Percentiles rank a stretch among this genome's conserved stretches.
phyloP scores from a whole-genome alignment of 768 basidiomycete genomes.

The Rubroboletus satanas region DNA sequence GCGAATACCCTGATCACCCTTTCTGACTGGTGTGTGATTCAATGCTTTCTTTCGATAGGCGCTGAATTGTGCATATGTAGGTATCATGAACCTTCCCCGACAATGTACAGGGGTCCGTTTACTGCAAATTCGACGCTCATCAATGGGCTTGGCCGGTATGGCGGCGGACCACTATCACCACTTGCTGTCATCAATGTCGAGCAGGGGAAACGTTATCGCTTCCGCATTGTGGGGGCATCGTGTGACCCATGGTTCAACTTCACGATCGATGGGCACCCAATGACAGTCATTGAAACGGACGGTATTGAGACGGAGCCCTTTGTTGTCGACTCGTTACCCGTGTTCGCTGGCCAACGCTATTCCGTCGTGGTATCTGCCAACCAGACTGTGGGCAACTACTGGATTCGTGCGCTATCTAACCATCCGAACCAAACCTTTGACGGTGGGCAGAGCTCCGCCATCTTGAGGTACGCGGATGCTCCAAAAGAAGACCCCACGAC shows the following conservation, averaged over 20 bases:
- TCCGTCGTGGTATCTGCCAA: slow-evolving; percentile 39
- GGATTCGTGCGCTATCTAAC: slow-evolving; percentile 35
- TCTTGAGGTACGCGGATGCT: slow-evolving; percentile 42
- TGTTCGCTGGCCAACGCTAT: slow-evolving; percentile 50
- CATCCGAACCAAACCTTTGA: slow-evolving; percentile 21
- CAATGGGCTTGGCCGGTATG: slow-evolving; percentile 38
- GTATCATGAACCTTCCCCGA: slow-evolving; percentile 17
- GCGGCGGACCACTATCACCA: slow-evolving; percentile 31
- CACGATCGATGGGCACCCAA: slow-evolving; percentile 41
- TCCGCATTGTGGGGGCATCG: slow-evolving; percentile 36
- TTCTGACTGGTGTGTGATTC: slow-evolving; percentile 17
- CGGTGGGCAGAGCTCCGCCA: slow-evolving; percentile 36
- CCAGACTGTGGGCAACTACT: slow-evolving; percentile 36
- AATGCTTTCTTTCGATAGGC: slow-evolving; percentile 27
- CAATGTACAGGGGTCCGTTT: slow-evolving; percentile 3
- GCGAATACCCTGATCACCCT: slow-evolving; percentile 45
- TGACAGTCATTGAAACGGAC: slow-evolving; percentile 48
- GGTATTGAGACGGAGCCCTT: slow-evolving; percentile 38
- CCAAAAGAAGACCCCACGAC: slow-evolving; percentile 32
- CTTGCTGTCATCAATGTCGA: slow-evolving; percentile 36
- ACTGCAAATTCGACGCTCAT: slow-evolving; percentile 33
- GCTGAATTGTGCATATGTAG: slow-evolving; percentile 1
- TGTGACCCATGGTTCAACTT: slow-evolving; percentile 43
- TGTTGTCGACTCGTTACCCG: slow-evolving; percentile 40
- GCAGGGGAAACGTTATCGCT: slow-evolving; percentile 35